phyloP scores from a whole-genome alignment of 169 alveolate species.

The Cryptosporidium tyzzeri region DNA sequence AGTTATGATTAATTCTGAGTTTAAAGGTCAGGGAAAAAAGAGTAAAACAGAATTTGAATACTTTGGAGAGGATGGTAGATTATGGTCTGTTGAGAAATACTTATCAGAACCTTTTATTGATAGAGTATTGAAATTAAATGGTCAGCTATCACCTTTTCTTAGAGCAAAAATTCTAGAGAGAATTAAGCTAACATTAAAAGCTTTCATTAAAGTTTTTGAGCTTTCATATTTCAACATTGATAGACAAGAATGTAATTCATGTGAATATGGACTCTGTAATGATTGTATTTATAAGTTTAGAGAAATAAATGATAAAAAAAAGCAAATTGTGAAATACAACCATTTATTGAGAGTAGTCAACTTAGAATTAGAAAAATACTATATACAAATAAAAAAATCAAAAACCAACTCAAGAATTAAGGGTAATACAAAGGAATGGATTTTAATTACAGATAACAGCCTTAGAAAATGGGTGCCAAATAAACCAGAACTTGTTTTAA shows the following conservation, averaged over 20 bases:
- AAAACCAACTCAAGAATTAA: not conserved
- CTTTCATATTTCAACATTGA: not conserved
- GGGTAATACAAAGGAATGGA: not conserved
- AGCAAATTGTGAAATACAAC: not conserved
- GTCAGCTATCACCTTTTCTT: not conserved
- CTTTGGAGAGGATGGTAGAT: constrained; percentile 24
- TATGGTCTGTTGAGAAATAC: constrained; percentile 54
- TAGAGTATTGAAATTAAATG: not conserved
- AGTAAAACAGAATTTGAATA: not conserved
- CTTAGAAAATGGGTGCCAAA: constrained; percentile 18
- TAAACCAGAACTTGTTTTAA: not conserved
- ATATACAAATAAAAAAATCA: not conserved
- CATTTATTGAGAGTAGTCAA: not conserved
- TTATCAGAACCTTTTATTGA: constrained; percentile 28
- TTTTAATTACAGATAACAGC: constrained; percentile 9
- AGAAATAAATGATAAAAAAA: not conserved
- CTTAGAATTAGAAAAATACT: not conserved
- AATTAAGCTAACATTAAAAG: constrained; percentile 15
- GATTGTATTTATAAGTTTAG: constrained; percentile 11
- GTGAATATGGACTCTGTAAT: constrained; percentile 24
- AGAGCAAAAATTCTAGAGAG: constrained; percentile 47
- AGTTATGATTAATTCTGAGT: not conserved
- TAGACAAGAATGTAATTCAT: not conserved
- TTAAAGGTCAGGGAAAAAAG: not conserved
- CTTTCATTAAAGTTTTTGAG: constrained; percentile 8